phyloP scores from a whole-genome alignment of 139 green algal species.

The Trebouxia sp. region DNA sequence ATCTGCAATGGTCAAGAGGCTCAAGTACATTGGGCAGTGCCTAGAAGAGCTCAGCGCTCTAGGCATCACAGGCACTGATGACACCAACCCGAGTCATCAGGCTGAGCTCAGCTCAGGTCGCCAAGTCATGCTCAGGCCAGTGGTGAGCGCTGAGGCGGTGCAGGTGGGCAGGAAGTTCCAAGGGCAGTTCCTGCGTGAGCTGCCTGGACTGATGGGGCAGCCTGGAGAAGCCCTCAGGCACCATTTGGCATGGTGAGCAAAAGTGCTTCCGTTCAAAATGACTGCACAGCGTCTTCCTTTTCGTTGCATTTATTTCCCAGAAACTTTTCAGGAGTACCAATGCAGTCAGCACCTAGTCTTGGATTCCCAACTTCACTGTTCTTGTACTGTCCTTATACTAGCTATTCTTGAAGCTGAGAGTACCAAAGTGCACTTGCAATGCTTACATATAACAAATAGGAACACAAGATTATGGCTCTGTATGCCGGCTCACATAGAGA shows the following conservation, averaged over 20 bases:
- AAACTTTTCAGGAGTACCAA: too few relatives aligned
- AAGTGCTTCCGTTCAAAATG: too few relatives aligned
- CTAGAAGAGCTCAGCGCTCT: slow-evolving; percentile 33
- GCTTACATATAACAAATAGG: too few relatives aligned
- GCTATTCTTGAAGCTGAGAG: too few relatives aligned
- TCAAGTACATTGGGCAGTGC: slow-evolving; percentile 24
- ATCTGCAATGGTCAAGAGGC: slow-evolving; percentile 30
- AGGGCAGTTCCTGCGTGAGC: slow-evolving; percentile 45
- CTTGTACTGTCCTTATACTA: too few relatives aligned
- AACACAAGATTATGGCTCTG: too few relatives aligned
- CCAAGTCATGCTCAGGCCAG: background rate
- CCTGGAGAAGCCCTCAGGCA: slow-evolving; percentile 29
- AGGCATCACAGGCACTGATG: slow-evolving; percentile 20
- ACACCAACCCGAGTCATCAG: background rate
- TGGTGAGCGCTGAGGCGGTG: slow-evolving; percentile 2
- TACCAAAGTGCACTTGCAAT: too few relatives aligned
- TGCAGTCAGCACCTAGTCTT: too few relatives aligned
- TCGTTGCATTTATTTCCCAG: too few relatives aligned
- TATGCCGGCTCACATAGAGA: too few relatives aligned
- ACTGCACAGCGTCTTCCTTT: too few relatives aligned
- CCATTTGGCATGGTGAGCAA: slow-evolving; percentile 29
- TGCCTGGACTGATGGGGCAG: slow-evolving; percentile 30
- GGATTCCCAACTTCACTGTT: too few relatives aligned
- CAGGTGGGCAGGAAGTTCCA: background rate
- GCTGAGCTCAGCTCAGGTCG: background rate